phyloP scores from a whole-genome alignment of 2,329 filamentous ascomycete species.

The Aspergillus tubingensis region DNA sequence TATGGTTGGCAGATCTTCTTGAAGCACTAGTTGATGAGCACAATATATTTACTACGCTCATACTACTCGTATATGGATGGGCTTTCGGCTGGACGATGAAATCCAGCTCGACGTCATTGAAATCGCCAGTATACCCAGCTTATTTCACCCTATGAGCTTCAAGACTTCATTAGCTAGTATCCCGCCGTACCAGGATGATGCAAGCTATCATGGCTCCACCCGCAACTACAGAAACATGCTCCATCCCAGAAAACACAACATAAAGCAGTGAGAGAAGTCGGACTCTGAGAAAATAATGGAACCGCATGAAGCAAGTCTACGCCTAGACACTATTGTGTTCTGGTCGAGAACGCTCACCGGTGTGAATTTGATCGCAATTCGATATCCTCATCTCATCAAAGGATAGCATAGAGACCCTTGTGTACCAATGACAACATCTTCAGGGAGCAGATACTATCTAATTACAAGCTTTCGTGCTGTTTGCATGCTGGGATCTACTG shows the following conservation, averaged over 20 bases:
- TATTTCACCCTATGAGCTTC: neutral
- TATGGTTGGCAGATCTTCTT: too few species aligned
- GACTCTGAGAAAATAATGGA: conserved; percentile 50
- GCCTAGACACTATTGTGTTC: conserved; percentile 18
- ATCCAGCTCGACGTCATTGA: too few species aligned
- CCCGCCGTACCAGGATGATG: conserved; percentile 20
- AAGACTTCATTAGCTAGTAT: conserved; percentile 15
- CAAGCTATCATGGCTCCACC: conserved; percentile 20
- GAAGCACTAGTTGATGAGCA: too few species aligned
- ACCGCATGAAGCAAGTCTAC: conserved; percentile 43
- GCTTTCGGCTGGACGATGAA: too few species aligned
- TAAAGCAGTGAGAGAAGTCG: conserved; percentile 35
- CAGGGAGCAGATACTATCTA: conserved; percentile 34
- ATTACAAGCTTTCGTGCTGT: conserved; percentile 24
- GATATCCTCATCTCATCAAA: conserved; percentile 35
- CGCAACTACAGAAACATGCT: conserved; percentile 41
- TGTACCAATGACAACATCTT: conserved; percentile 43
- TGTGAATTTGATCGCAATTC: too few species aligned
- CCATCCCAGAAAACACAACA: conserved; percentile 35
- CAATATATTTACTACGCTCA: too few species aligned
- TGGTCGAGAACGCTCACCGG: too few species aligned
- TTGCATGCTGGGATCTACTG: conserved; percentile 13
- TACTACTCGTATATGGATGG: too few species aligned
- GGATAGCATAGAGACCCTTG: conserved; percentile 47
- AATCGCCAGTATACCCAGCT: too few species aligned